A percentile compares a stretch with the other conserved stretches of the same genome.
Conservation (phyloP, 192 early-diverging fungal species). For the Entomortierella chlamydospora region DNA sequence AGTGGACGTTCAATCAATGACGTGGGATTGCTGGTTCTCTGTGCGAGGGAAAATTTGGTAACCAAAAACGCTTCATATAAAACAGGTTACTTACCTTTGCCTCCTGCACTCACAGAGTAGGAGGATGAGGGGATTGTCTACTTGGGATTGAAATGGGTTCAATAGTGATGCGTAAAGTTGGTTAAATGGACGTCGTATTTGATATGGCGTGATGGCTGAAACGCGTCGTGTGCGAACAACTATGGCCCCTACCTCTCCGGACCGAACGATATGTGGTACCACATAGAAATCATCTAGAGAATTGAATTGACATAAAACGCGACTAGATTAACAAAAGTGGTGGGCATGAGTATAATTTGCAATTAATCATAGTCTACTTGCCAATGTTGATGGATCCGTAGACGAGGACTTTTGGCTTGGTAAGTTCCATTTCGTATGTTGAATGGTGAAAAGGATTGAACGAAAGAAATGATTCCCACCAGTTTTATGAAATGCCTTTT, state of each 20-base stretch:
- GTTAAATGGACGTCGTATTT: too few species aligned
- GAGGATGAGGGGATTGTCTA: conserved; percentile 57
- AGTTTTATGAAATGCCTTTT: too few species aligned
- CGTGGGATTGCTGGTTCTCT: too few species aligned
- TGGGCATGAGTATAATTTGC: not conserved
- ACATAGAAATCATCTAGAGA: conserved; percentile 75
- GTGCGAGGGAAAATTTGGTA: too few species aligned
- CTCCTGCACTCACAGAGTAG: conserved; percentile 70
- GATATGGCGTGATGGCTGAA: too few species aligned
- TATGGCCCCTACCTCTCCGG: conserved; percentile 57
- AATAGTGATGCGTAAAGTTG: too few species aligned
- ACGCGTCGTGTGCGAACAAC: too few species aligned
- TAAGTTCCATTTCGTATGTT: conserved; percentile 1
- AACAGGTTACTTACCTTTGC: conserved; percentile 63
- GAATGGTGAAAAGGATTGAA: not conserved
- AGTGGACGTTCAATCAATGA: too few species aligned
- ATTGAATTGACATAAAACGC: conserved; percentile 1
- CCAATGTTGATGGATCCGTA: conserved; percentile 83
- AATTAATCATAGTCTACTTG: conserved; percentile 6
- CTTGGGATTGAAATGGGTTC: not conserved
- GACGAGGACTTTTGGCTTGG: conserved; percentile 60
- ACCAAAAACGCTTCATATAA: not conserved
- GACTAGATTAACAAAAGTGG: not conserved
- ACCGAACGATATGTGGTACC: conserved; percentile 77
- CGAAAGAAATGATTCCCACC: not conserved